phyloP scores from a whole-genome alignment of 192 early-diverging fungal genomes.

The Polychytrium aggregatum region DNA sequence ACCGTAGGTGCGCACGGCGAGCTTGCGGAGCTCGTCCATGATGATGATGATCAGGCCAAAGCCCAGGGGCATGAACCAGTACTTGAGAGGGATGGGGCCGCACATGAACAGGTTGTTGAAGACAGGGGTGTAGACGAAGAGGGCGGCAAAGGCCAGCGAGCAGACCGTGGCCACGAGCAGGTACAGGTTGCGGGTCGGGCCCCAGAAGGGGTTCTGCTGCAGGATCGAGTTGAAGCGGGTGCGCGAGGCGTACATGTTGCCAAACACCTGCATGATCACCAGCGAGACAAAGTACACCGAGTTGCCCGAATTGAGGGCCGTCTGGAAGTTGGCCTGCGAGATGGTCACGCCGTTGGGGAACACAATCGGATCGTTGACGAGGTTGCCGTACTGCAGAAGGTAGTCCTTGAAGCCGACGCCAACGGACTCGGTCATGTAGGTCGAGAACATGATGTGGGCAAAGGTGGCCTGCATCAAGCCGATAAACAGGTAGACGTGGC shows the following conservation, averaged over 20 bases:
- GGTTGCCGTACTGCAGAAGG: slow-evolving; percentile 40
- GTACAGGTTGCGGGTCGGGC: slow-evolving; percentile 40
- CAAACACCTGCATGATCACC: slow-evolving; percentile 49
- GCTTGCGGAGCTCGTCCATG: slow-evolving; percentile 56
- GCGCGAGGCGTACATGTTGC: slow-evolving; percentile 42
- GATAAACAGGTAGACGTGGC: slow-evolving; percentile 70
- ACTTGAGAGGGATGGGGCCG: slow-evolving; percentile 43
- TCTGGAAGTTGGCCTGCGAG: not conserved
- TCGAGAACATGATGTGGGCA: slow-evolving; percentile 60
- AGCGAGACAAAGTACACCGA: slow-evolving; percentile 28
- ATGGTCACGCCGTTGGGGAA: not conserved
- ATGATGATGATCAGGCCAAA: slow-evolving; percentile 42
- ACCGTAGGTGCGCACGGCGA: slow-evolving; percentile 36
- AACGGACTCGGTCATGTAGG: slow-evolving; percentile 48
- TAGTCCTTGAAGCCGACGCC: slow-evolving; percentile 47
- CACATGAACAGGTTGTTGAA: slow-evolving; percentile 50
- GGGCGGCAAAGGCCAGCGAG: slow-evolving; percentile 21
- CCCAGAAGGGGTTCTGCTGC: slow-evolving; percentile 50
- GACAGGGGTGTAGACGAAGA: slow-evolving; percentile 36
- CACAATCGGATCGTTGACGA: not conserved
- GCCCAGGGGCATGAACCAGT: slow-evolving; percentile 53
- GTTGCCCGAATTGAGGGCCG: not conserved
- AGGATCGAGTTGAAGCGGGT: slow-evolving; percentile 45
- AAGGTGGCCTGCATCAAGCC: slow-evolving; percentile 56
- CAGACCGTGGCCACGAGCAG: slow-evolving; percentile 41